Evolutionary conservation across 2,329 filamentous ascomycete genomes (phyloP).

Genomic region (Chaetomiaceae sp.): DNA sequence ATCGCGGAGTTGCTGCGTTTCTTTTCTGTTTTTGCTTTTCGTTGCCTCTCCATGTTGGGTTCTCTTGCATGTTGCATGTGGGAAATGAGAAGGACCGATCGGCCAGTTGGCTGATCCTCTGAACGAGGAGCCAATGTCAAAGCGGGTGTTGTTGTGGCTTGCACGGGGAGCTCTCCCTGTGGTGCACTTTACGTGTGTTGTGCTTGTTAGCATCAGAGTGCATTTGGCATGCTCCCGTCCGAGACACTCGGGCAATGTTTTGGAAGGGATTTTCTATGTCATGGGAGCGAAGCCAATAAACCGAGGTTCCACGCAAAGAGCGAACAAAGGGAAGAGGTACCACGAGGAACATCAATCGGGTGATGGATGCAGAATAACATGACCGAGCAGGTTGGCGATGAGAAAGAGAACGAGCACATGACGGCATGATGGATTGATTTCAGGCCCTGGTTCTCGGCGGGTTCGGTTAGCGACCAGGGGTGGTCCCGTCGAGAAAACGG

Average conservation of each 20-base stretch:
- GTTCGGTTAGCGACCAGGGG: not conserved
- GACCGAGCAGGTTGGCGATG: not conserved
- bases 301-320: too few relatives aligned
- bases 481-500: conserved; percentile 1
- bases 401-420: not conserved
- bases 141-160: conserved; percentile 8
- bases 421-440: not conserved
- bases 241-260: conserved; percentile 5
- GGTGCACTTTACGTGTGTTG: not conserved
- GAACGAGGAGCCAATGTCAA: not conserved
- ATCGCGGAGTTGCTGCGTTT: too few relatives aligned
- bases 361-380: not conserved
- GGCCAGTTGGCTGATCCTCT: not conserved
- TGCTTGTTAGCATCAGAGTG: not conserved
- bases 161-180: not conserved
- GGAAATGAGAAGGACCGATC: conserved; percentile 2
- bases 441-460: not conserved
- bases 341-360: not conserved
- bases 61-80: not conserved
- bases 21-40: not conserved
- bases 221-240: not conserved
- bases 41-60: not conserved
- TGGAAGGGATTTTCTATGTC: not conserved
- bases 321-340: not conserved
- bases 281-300: too few relatives aligned